Conservation (phyloP, 371 early-diverging fungal genomes). For the Rhizopus microsporus region DNA sequence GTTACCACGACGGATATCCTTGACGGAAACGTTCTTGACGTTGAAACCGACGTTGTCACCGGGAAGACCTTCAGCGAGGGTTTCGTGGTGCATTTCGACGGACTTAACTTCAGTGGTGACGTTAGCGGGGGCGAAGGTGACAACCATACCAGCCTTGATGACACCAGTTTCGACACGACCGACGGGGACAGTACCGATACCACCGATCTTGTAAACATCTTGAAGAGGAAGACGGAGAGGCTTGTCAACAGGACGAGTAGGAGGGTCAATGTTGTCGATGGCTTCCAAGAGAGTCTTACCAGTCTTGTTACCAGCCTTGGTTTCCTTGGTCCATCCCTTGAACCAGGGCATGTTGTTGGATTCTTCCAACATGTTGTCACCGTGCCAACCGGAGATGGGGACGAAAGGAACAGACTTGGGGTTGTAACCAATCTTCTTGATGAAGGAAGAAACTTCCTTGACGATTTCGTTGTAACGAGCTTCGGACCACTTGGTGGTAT, state of each 20-base stretch:
- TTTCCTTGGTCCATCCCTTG: slow-evolving; percentile 95
- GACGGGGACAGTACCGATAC: slow-evolving; percentile 95
- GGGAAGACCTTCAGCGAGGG: slow-evolving; percentile 88
- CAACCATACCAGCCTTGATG: slow-evolving; percentile 91
- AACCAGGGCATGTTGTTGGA: slow-evolving; percentile 95
- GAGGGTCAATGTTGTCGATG: slow-evolving; percentile 94
- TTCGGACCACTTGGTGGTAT: too few species aligned
- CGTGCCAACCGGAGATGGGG: slow-evolving; percentile 97
- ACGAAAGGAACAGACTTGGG: too few species aligned
- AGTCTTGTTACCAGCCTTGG: slow-evolving; percentile 71
- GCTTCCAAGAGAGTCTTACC: slow-evolving; percentile 95
- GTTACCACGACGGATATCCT: slow-evolving; percentile 94
- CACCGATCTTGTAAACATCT: slow-evolving; percentile 98
- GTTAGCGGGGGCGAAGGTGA: slow-evolving; percentile 85
- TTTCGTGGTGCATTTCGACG: slow-evolving; percentile 99
- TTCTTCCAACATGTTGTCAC: slow-evolving; percentile 97
- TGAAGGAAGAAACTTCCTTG: too few species aligned
- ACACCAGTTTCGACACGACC: slow-evolving; percentile 97
- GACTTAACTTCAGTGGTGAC: slow-evolving; percentile 96
- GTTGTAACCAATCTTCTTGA: too few species aligned
- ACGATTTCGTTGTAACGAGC: too few species aligned
- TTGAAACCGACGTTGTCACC: slow-evolving; percentile 99
- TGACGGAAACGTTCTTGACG: slow-evolving; percentile 95
- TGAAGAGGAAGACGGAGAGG: slow-evolving; percentile 97
- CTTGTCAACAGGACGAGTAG: slow-evolving; percentile 88